Evolutionary conservation across 768 basidiomycete genomes (phyloP).

Genomic region (Nidularia pulvinata): DNA sequence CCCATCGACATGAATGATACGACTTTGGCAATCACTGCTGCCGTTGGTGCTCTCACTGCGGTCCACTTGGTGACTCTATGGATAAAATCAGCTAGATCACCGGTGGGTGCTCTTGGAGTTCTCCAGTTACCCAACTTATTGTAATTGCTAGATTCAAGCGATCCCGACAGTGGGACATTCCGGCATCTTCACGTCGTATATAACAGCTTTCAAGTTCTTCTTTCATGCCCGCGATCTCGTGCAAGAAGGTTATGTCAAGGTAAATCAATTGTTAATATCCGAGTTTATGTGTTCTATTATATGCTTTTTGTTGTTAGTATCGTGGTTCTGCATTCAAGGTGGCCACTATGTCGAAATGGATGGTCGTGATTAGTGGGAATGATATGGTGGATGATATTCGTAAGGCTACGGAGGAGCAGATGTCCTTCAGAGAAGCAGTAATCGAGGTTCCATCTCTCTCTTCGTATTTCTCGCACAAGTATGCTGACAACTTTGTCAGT

Average conservation of each 20-base stretch:
- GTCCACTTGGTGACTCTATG: not conserved
- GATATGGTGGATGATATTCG: constrained; percentile 29
- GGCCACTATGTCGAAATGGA: constrained; percentile 20
- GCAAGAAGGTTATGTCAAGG: constrained; percentile 12
- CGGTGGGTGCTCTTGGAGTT: too few relatives aligned
- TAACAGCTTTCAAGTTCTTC: constrained; percentile 6
- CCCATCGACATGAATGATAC: not conserved
- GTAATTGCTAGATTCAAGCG: constrained; percentile 4
- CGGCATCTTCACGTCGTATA: constrained; percentile 6
- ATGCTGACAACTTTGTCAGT: constrained; percentile 16
- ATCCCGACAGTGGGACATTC: constrained; percentile 10
- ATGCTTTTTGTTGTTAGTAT: not conserved
- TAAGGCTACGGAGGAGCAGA: constrained; percentile 21
- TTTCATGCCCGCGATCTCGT: constrained; percentile 5
- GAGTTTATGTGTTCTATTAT: not conserved
- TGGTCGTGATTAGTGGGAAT: constrained; percentile 22
- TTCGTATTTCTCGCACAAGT: not conserved
- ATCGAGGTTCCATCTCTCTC: not conserved
- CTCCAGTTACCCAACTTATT: not conserved
- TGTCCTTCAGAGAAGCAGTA: constrained; percentile 13
- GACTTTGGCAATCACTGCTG: not conserved
- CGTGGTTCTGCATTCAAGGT: constrained; percentile 1
- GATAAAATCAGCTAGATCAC: not conserved
- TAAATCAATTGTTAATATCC: not conserved
- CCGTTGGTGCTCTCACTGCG: not conserved